phyloP scores from a whole-genome alignment of 2,329 filamentous ascomycete genomes.

The Malbranchea cinnamomea region DNA sequence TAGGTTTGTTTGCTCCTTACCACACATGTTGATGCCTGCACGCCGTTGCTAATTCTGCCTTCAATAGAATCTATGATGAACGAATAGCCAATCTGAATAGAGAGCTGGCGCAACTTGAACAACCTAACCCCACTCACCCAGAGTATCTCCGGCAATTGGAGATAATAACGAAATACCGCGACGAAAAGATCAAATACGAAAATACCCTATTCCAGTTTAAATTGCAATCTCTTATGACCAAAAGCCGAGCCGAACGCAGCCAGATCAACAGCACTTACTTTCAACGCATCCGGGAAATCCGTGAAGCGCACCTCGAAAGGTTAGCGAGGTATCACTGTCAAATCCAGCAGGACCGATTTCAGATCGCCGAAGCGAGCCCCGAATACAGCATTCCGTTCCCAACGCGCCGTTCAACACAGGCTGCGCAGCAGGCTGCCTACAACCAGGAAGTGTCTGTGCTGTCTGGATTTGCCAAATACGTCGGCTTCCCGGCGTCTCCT shows the following conservation, averaged over 20 bases:
- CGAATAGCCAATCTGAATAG: slow-evolving; percentile 65
- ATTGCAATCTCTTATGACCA: slow-evolving; percentile 54
- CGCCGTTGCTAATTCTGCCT: slow-evolving; percentile 2
- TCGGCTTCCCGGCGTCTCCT: slow-evolving; percentile 92
- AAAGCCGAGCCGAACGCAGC: slow-evolving; percentile 64
- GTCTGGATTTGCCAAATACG: slow-evolving; percentile 81
- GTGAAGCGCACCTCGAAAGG: slow-evolving; percentile 63
- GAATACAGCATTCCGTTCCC: slow-evolving; percentile 75
- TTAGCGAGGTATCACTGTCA: slow-evolving; percentile 86
- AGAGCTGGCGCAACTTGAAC: slow-evolving; percentile 45
- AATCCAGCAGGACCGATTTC: slow-evolving; percentile 76
- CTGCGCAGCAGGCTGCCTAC: slow-evolving; percentile 76
- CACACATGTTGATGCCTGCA: neutral
- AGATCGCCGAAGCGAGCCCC: slow-evolving; percentile 59
- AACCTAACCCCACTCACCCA: slow-evolving; percentile 56
- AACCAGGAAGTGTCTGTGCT: slow-evolving; percentile 89
- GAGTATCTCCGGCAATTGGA: slow-evolving; percentile 84
- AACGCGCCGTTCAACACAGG: slow-evolving; percentile 57
- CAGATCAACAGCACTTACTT: slow-evolving; percentile 85
- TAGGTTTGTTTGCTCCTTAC: slow-evolving; percentile 24
- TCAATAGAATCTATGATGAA: slow-evolving; percentile 66
- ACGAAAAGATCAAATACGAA: slow-evolving; percentile 65
- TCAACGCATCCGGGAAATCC: slow-evolving; percentile 67
- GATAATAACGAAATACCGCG: slow-evolving; percentile 66
- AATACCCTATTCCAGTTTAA: slow-evolving; percentile 60